Base-by-base conservation (phyloP, 2,329 filamentous ascomycete species). In the Venturia effusa region DNA sequence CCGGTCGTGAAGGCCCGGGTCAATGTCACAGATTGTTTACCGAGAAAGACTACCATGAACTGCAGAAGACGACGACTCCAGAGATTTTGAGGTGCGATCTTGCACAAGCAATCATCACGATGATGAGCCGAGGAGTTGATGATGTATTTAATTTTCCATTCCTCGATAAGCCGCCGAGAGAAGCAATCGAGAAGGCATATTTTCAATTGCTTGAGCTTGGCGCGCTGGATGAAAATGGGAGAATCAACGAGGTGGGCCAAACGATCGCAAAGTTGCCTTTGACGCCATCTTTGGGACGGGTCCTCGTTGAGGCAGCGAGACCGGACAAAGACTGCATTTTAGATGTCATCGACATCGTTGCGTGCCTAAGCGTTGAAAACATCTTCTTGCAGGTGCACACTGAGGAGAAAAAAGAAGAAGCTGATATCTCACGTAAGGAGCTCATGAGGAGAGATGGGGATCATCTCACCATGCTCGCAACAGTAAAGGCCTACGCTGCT, bases 71-170 rank as follows among this genome's bases (percentile, higher is more conserved):
- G 0, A 92, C 92, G 59, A 83, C 87, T 0, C 93, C 94, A 0
- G 94, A 99, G 73, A 97, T 99, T 13, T 77, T 97, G 13, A 85
- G 94, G 24, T 95, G 90, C 70, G 93, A 99, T 73, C 83, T 97
- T 6, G 84, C 92, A 24, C 88, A 91, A 40, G 89, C 93, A 0
- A 81, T 97, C 1, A 79, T 99, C 11, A 96, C 90, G 0, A 95
- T 99, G 88, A 97, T 96, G 74, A 92, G 93, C 0, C 84, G 92
- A 63, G 92, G 92, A 0, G 87, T 97, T 15, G 82, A 89, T 32
- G 88, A 97, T 71, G 84, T 96, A 1, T 79, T 92, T 24, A 79
- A 81, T 0, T 99, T 99, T 67, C 91, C 93, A 0, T 84, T 97
- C 59, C 86, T 97, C 72, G 92, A 96, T 64, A 82, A 84, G 0